Evolutionary conservation across 345 rosid genomes (phyloP).

Genomic region (Schrenkiella parvula): DNA sequence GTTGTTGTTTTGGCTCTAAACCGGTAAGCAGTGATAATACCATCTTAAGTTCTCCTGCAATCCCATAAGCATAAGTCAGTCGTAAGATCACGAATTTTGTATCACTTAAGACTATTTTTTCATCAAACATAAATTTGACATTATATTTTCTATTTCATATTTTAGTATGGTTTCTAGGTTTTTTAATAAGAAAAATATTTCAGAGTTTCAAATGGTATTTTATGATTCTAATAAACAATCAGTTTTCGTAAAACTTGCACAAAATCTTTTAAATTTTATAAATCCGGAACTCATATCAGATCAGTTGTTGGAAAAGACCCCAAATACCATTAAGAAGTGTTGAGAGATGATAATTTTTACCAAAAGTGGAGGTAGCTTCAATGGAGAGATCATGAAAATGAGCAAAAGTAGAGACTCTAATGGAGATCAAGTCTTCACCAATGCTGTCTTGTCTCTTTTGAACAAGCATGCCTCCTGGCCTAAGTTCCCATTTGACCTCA

Average conservation of each 20-base stretch:
- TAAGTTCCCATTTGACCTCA: constrained; percentile 82
- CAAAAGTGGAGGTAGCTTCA: constrained; percentile 80
- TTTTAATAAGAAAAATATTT: neutral
- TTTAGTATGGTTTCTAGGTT: neutral
- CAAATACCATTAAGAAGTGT: neutral
- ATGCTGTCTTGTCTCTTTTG: constrained; percentile 60
- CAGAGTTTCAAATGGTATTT: neutral
- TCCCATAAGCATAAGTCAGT: neutral
- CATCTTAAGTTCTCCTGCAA: constrained; percentile 81
- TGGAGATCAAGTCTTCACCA: constrained; percentile 48
- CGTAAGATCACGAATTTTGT: neutral
- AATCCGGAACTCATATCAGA: neutral
- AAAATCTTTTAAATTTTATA: neutral
- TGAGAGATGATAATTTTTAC: constrained; percentile 35
- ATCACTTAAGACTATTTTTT: neutral
- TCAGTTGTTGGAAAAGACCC: neutral
- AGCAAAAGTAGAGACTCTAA: constrained; percentile 70
- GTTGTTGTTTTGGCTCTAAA: constrained; percentile 76
- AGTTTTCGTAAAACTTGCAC: neutral
- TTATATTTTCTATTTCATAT: neutral
- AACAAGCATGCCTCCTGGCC: constrained; percentile 95
- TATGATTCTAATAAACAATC: neutral
- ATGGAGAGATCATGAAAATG: constrained; percentile 71
- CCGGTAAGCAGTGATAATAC: constrained; percentile 60
- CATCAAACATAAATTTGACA: neutral